These are phyloP conservation scores for Orbilia javanica DNA, from an alignment of 2,329 filamentous ascomycete genomes.

Conservation along the genomic window DNA sequence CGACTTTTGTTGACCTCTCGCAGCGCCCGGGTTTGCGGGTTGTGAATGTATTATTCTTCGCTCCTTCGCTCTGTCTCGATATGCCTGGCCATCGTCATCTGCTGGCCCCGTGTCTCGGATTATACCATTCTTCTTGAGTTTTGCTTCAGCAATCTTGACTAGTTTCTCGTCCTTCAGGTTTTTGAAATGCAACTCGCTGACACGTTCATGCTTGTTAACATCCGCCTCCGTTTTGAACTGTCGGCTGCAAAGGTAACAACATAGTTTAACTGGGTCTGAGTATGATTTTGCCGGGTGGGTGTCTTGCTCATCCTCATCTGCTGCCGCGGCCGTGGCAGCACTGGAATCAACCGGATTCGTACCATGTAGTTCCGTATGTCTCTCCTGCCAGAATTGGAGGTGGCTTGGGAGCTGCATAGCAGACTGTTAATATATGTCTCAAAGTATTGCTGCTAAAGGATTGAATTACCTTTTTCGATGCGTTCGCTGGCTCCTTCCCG, in stretches of 20 bases:
- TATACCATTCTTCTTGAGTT: slow-evolving; percentile 64
- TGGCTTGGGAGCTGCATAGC: slow-evolving; percentile 71
- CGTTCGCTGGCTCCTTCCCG: slow-evolving; percentile 63
- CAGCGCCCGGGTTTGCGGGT: slow-evolving; percentile 69
- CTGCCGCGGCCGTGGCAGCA: slow-evolving; percentile 57
- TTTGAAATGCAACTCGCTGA: slow-evolving; percentile 71
- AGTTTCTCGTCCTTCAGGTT: slow-evolving; percentile 70
- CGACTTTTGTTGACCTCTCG: slow-evolving; percentile 62
- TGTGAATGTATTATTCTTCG: slow-evolving; percentile 74
- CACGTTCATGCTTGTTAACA: slow-evolving; percentile 72
- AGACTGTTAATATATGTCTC: slow-evolving; percentile 57
- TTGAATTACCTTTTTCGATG: slow-evolving; percentile 62
- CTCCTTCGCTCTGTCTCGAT: slow-evolving; percentile 77
- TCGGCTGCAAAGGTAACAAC: slow-evolving; percentile 74
- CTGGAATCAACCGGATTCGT: slow-evolving; percentile 46
- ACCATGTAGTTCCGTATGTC: slow-evolving; percentile 76
- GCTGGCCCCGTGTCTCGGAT: slow-evolving; percentile 60
- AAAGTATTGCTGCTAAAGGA: background rate
- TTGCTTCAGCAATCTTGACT: slow-evolving; percentile 65
- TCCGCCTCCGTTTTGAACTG: slow-evolving; percentile 71
- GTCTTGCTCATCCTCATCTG: slow-evolving; percentile 61
- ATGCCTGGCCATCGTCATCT: slow-evolving; percentile 63
- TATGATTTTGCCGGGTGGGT: slow-evolving; percentile 71
- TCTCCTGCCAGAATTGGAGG: slow-evolving; percentile 78
- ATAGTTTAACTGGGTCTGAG: slow-evolving; percentile 71